Evolutionary conservation across 1,139 yeast genomes (phyloP).

Genomic region (Saccharomyces hybrid): DNA sequence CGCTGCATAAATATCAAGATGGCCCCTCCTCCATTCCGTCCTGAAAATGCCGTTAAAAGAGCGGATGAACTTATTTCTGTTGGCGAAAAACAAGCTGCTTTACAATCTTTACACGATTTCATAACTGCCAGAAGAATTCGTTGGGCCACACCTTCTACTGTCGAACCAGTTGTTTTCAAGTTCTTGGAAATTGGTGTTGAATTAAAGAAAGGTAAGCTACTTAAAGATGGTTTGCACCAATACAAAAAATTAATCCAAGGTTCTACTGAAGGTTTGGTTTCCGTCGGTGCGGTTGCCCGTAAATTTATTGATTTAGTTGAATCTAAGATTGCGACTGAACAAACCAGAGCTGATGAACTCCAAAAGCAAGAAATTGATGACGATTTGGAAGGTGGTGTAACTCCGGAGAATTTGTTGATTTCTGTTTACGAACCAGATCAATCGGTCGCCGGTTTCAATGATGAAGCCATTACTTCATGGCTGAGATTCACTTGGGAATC

Average conservation of each 20-base stretch:
- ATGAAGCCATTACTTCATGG: conserved; percentile 95
- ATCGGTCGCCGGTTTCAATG: conserved; percentile 61
- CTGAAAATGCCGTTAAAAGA: conserved; percentile 85
- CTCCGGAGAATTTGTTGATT: conserved; percentile 85
- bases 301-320: conserved; percentile 71
- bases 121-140: conserved; percentile 84
- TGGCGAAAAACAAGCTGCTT: conserved; percentile 81
- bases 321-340: conserved; percentile 78
- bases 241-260: conserved; percentile 85
- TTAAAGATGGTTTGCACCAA: conserved; percentile 93
- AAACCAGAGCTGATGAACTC: conserved; percentile 53
- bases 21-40: conserved; percentile 70
- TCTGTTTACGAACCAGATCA: conserved; percentile 91
- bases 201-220: conserved; percentile 77
- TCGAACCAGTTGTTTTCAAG: conserved; percentile 84
- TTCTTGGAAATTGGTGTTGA: conserved; percentile 82
- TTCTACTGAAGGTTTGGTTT: conserved; percentile 62
- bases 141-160: conserved; percentile 66
- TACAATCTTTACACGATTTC: conserved; percentile 83
- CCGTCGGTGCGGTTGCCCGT: conserved; percentile 76
- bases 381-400: conserved; percentile 70
- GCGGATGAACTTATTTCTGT: conserved; percentile 95
- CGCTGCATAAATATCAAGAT: conserved; percentile 15
- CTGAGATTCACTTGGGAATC: conserved; percentile 96
- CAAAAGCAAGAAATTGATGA: conserved; percentile 40